Evolutionary conservation across 2,329 filamentous ascomycete genomes (phyloP).

Genomic region (Cytospora piceae): DNA sequence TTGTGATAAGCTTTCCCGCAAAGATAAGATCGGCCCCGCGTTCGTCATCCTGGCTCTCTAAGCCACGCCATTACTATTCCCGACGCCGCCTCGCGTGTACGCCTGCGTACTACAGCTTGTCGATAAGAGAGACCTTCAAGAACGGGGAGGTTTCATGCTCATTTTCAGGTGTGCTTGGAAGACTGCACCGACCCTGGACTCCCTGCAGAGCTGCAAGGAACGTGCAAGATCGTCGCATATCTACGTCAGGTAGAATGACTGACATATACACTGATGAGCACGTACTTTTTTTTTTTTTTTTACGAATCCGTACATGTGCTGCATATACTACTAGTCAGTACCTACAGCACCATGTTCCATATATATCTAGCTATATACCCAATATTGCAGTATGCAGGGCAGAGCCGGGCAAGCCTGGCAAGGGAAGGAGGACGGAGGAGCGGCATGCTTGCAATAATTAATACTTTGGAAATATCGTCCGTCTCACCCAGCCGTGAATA

Average conservation of each 20-base stretch:
- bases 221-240: neutral
- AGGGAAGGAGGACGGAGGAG: neutral
- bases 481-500: neutral
- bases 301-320: neutral
- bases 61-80: neutral
- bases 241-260: neutral
- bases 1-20: neutral
- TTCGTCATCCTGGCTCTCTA: neutral
- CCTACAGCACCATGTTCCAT: too few species aligned
- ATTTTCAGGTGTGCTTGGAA: neutral
- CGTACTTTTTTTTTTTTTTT: too few species aligned
- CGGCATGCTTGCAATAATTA: too few species aligned
- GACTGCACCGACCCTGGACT: neutral
- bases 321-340: neutral
- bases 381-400: neutral
- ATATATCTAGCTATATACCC: neutral
- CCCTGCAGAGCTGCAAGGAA: neutral
- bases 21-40: slow-evolving; percentile 5
- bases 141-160: neutral
- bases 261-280: neutral
- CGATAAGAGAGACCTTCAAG: neutral
- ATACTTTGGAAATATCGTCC: too few species aligned
- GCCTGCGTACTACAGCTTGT: neutral
- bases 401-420: neutral
- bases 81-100: neutral